Base-by-base conservation (phyloP, 768 basidiomycete species). In the Collybia mongolica region DNA sequence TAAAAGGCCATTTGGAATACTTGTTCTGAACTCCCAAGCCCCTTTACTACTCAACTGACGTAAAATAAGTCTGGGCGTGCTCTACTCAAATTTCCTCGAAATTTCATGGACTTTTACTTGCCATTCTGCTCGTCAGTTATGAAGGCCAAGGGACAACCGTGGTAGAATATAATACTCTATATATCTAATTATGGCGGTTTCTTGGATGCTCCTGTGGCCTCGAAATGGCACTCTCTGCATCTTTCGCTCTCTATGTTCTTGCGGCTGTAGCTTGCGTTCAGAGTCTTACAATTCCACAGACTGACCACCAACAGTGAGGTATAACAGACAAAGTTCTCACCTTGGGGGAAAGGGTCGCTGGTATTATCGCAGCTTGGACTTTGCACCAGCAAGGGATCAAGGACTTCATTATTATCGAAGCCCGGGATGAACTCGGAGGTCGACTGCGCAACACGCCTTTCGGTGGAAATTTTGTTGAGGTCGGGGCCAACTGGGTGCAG, bases 311-410 rank as follows among this genome's bases (percentile, higher is more conserved):
- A 2, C 7, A 7, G 19, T 19, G 7, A 1, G 41, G 32, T 11
- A 42, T 18, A 12, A 40, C 12, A 11, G 24, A 51, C 8, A 70
- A 60, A 6, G 76, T 84, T 11, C 73, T 87, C 37, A 80, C 87
- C 46, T 72, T 86, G 22, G 86, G 86, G 5, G 84, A 82, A 24
- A 84, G 86, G 7, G 76, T 86, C 37, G 67, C 86, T 4, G 86
- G 86, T 7, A 67, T 86, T n/a, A 82, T 82, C 26, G 83, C 84
- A 9, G 86, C 86, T 14, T 75, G 79, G 24, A 79, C 82, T 0
- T 69, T 86, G 5, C 73, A 83, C 40, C 64, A 75, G 41, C 65
- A 73, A 19, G 81, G 80, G 3, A 73, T 85, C 54, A 53, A 73
- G 18, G 71, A 83, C 58, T 85, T 83, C 57, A 60, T 83, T 47